These are phyloP conservation scores for Isabelozyma gotoi DNA, from an alignment of 805 yeast species.

Conservation along the genomic window DNA sequence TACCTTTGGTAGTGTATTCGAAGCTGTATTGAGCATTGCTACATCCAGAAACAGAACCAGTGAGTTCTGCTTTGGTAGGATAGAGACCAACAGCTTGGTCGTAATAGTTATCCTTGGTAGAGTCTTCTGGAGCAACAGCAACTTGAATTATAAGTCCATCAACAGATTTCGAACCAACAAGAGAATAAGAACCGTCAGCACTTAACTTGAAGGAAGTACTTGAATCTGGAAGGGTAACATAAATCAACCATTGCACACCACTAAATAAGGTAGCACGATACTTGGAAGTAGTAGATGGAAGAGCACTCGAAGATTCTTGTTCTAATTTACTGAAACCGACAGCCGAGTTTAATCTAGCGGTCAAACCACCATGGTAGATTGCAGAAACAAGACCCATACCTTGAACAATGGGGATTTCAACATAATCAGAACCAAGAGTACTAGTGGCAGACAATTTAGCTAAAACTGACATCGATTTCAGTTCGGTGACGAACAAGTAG, in stretches of 20 bases:
- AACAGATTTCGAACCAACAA: conserved; percentile 44
- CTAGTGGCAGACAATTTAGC: conserved; percentile 32
- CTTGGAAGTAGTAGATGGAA: conserved; percentile 46
- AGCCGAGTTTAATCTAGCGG: conserved; percentile 41
- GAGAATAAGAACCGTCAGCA: conserved; percentile 31
- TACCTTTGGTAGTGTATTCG: conserved; percentile 49
- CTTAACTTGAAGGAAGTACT: conserved; percentile 25
- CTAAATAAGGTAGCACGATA: conserved; percentile 56
- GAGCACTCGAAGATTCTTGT: conserved; percentile 25
- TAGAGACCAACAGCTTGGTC: conserved; percentile 73
- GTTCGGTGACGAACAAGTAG: conserved; percentile 42
- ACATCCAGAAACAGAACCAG: conserved; percentile 48
- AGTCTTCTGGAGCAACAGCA: conserved; percentile 31
- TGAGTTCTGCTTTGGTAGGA: conserved; percentile 47
- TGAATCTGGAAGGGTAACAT: conserved; percentile 50
- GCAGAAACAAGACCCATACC: conserved; percentile 85
- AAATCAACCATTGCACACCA: conserved; percentile 65
- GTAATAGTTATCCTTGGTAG: conserved; percentile 41
- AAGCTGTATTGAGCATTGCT: conserved; percentile 47
- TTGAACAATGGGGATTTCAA: conserved; percentile 65
- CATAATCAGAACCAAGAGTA: conserved; percentile 32
- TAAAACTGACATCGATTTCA: conserved; percentile 52
- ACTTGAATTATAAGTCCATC: conserved; percentile 45
- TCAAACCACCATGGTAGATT: conserved; percentile 47
- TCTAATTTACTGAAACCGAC: conserved; percentile 20